Percentiles rank a stretch among this genome's conserved stretches.
Evolutionary conservation across 202 grass and related monocot genomes (phyloP).

Genomic region (Elaeis oleifera): DNA sequence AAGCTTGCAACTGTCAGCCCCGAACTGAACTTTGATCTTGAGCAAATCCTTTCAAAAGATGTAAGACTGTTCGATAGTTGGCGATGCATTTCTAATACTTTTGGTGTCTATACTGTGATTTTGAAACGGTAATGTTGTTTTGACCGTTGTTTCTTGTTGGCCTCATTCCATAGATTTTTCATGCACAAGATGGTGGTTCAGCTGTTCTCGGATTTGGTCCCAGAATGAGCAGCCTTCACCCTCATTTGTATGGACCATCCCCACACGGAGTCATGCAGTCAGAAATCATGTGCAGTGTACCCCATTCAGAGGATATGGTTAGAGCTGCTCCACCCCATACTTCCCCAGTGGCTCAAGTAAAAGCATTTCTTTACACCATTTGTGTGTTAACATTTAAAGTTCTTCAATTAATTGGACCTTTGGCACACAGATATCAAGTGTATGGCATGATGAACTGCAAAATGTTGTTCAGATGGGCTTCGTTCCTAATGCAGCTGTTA

Average conservation of each 20-base stretch:
- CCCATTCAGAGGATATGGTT: conserved; percentile 28
- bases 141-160: background rate
- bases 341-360: conserved; percentile 37
- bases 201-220: background rate
- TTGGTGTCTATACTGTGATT: background rate
- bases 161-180: background rate
- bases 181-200: background rate
- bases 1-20: conserved; percentile 1
- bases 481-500: conserved; percentile 18
- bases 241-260: conserved; percentile 27
- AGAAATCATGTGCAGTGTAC: conserved; percentile 24
- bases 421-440: conserved; percentile 24
- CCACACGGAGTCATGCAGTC: conserved; percentile 31
- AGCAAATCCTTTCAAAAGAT: conserved; percentile 1
- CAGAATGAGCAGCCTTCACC: background rate
- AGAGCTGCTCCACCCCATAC: conserved; percentile 25
- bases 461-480: conserved; percentile 36
- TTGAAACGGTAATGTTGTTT: background rate
- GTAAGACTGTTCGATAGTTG: background rate
- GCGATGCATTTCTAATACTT: background rate
- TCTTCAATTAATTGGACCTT: background rate
- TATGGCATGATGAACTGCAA: conserved; percentile 47
- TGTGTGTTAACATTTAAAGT: background rate
- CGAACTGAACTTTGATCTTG: background rate
- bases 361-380: background rate